Evolutionary conservation across 768 basidiomycete species (phyloP), one percentile per base, ranked within the genome.

Genomic region (Tricholoma flavovirens): DNA sequence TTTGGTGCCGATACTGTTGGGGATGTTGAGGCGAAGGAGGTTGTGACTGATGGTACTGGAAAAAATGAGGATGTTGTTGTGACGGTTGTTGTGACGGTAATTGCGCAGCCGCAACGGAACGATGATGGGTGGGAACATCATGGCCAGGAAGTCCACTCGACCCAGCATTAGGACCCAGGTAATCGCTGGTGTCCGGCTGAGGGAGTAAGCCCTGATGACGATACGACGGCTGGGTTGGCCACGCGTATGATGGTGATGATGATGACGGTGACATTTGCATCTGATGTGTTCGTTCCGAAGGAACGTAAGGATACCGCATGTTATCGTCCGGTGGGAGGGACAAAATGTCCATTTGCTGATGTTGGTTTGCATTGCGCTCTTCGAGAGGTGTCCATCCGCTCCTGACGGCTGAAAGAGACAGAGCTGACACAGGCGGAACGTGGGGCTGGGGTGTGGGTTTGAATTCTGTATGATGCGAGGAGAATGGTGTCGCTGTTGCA

Each of bases 291-390:
- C 56, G 53, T 38, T 66, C 65, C 10, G 64, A 62, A 0, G 59
- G 54, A 1, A 59, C 59, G 35, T 66, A 66, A 5, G 62, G 51
- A 30, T 65, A 62, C 14, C 57, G 57, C 14, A 59, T 21, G n/a
- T 64, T 52, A 14, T 57, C 57, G 5, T 19, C 11, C 1, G 48
- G 24, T 32, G 48, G n/a, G 8, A 53, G 24, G 10, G 60, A 21
- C 50, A 53, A 26, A 12, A 53, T 59, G 17, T n/a, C 26, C 4
- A 48, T 53, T n/a, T 17, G 24, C 3, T 52, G 48, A 51, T 6
- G 21, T 26, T 17, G 5, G 21, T 11, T 7, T 24, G 21, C 22
- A 22, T 10, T 15, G 5, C 14, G 12, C 12, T 46, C 12, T 11
- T 15, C 14, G 2, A 33, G 2, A 5, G 2, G 8, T 33, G 2